Percentiles rank a stretch among this genome's conserved stretches.
Evolutionary conservation across 1,139 yeast species (phyloP).

Genomic region (Yamadazyma jaroonii): DNA sequence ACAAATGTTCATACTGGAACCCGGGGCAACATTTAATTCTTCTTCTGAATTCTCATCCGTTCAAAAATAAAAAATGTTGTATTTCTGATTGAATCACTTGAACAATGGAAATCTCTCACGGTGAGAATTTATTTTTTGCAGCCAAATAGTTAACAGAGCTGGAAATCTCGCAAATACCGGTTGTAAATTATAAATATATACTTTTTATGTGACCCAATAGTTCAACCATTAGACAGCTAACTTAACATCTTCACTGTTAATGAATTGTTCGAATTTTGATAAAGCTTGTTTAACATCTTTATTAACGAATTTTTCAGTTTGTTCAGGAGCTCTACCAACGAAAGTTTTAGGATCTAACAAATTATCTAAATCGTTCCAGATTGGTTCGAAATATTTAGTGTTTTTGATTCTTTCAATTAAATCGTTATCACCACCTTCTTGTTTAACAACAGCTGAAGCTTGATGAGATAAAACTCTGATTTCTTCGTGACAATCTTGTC

Average conservation of each 20-base stretch:
- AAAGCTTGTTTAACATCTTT: slow-evolving; percentile 84
- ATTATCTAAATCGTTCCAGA: slow-evolving; percentile 76
- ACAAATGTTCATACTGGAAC: no score
- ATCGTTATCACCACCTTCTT: slow-evolving; percentile 98
- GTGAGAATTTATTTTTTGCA: no score
- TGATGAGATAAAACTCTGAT: slow-evolving; percentile 96
- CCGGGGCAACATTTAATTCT: no score
- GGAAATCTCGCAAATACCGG: not conserved
- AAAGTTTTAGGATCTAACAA: slow-evolving; percentile 90
- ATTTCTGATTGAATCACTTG: no score
- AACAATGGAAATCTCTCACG: no score
- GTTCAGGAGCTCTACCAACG: slow-evolving; percentile 98
- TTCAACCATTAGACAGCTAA: slow-evolving; percentile 32
- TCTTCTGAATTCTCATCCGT: no score
- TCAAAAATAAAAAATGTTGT: no score
- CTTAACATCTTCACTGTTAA: slow-evolving; percentile 62
- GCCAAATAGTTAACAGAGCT: no score
- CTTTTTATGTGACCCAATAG: not conserved
- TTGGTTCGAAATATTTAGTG: slow-evolving; percentile 84
- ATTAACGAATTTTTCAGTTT: slow-evolving; percentile 87
- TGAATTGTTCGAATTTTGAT: slow-evolving; percentile 57
- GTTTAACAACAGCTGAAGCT: slow-evolving; percentile 96
- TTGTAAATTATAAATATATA: not conserved
- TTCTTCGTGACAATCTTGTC: slow-evolving; percentile 98
- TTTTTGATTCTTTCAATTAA: slow-evolving; percentile 83